Conservation (phyloP, 1,139 yeast species). For the Magnusiomyces tetraspermus region DNA sequence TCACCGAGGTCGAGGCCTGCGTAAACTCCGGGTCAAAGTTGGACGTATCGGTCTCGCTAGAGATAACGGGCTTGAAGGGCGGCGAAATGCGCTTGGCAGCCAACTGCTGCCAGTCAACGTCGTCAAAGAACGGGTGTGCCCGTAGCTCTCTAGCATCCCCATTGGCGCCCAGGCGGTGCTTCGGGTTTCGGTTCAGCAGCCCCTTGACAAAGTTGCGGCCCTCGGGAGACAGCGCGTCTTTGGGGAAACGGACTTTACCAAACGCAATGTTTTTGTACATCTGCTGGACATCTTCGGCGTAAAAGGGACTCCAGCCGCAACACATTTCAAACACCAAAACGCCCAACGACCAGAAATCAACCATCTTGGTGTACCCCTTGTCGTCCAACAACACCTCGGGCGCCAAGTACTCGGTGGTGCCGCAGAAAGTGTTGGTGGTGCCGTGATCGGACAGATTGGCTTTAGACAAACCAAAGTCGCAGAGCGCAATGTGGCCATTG, state of each 20-base stretch:
- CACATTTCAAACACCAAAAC: slow-evolving; percentile 91
- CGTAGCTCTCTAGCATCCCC: slow-evolving; percentile 88
- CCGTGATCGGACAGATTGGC: slow-evolving; percentile 82
- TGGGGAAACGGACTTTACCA: slow-evolving; percentile 94
- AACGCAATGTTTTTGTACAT: slow-evolving; percentile 98
- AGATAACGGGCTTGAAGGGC: slow-evolving; percentile 78
- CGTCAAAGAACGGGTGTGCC: slow-evolving; percentile 83
- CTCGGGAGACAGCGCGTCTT: slow-evolving; percentile 82
- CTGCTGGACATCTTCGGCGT: slow-evolving; percentile 94
- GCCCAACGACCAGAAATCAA: slow-evolving; percentile 98
- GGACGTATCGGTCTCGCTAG: slow-evolving; percentile 81
- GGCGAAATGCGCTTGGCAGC: slow-evolving; percentile 80
- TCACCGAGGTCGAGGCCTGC: slow-evolving; percentile 76
- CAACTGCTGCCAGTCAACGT: slow-evolving; percentile 79
- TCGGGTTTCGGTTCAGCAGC: slow-evolving; percentile 85
- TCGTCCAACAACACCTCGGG: slow-evolving; percentile 90
- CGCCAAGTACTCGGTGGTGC: slow-evolving; percentile 94
- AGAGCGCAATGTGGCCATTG: slow-evolving; percentile 93
- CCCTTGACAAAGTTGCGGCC: slow-evolving; percentile 96
- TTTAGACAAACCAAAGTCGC: slow-evolving; percentile 94
- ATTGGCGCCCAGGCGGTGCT: slow-evolving; percentile 81
- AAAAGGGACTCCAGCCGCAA: slow-evolving; percentile 98
- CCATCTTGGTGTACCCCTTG: slow-evolving; percentile 90
- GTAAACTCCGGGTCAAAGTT: slow-evolving; percentile 98
- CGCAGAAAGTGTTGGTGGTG: slow-evolving; percentile 96